Base-by-base conservation (phyloP, 2,329 filamentous ascomycete genomes). In the Helotiales sp. region DNA sequence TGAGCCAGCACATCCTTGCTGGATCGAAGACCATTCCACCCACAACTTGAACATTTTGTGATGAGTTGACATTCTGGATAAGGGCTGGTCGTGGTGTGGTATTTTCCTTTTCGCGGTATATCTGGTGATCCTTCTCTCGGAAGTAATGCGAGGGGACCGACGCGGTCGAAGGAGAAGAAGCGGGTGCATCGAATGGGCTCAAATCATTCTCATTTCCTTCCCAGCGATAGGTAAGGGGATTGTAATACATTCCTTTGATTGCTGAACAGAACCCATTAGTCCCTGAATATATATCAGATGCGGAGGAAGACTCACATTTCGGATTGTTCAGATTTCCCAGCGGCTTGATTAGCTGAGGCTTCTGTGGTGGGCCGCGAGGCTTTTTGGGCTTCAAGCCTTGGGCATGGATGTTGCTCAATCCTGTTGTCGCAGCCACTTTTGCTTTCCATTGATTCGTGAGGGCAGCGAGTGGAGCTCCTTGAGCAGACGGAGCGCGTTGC, bases 21-120 rank as follows among this genome's bases (percentile, higher is more conserved):
- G 95, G 95, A 70, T 99, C 95, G 72, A 98, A 99, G 9, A 98
- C 89, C 95, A 99, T 99, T 66, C 92, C 91, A n/a, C 92, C 90
- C 57, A 97, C 92, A 33, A 97, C 89, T 74, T 97, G 93, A 13
- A 96, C 89, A 61, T 91, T 93, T 69, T 93, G 90, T 60, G 88
- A 87, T 4, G 87, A 82, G 54, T 89, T 90, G 64, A 97, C 90
- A 64, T 96, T 95, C 48, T 92, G 92, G 68, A 99, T 99, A 17
- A 99, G 81, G 5, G 93, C 92, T 9, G 91, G 80, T 60, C 87
- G 75, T 66, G 86, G 85, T 2, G 85, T 87, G 5, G 77, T 70
- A 12, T 74, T 76, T 66, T 88, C 85, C 66, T 80, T 85, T 51
- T 87, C 84, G 15, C 81, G 79, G 15, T 74, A 67, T 34, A 74